These are phyloP conservation scores for Aphanomyces invadans DNA, from an alignment of 352 stramenopile genomes.

Conservation along the genomic window DNA sequence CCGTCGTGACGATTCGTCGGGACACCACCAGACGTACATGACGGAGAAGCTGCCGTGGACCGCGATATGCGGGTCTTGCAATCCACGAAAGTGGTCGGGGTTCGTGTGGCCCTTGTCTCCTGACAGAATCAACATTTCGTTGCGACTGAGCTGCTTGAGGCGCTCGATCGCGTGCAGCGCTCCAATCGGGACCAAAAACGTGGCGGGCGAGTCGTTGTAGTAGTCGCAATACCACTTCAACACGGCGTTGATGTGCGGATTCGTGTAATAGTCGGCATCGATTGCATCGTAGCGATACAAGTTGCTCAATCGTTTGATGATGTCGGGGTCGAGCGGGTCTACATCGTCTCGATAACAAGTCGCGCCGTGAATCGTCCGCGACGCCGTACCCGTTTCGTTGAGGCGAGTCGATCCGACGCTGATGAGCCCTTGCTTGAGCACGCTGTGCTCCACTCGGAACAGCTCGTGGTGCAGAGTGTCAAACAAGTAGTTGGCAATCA, in stretches of 20 bases:
- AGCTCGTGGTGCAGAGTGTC: conserved; percentile 90
- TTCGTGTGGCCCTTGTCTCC: conserved; percentile 93
- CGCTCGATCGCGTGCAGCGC: conserved; percentile 72
- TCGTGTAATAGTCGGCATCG: conserved; percentile 73
- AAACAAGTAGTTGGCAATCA: conserved; percentile 93
- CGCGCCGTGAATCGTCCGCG: not conserved
- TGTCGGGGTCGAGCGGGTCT: conserved; percentile 88
- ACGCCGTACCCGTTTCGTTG: conserved; percentile 33
- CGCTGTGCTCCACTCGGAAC: conserved; percentile 72
- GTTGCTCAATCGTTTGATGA: conserved; percentile 90
- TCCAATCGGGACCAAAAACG: conserved; percentile 87
- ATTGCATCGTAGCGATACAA: conserved; percentile 82
- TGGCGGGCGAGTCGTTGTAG: conserved; percentile 53
- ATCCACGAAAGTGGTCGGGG: conserved; percentile 84
- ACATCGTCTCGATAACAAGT: conserved; percentile 8
- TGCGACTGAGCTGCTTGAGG: conserved; percentile 46
- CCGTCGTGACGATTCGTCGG: conserved; percentile 1
- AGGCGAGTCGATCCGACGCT: conserved; percentile 70
- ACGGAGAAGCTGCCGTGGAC: conserved; percentile 93
- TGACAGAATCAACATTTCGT: conserved; percentile 76
- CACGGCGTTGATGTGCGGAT: conserved; percentile 83
- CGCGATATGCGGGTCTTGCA: conserved; percentile 91
- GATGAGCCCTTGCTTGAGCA: conserved; percentile 87
- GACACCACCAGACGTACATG: conserved; percentile 48
- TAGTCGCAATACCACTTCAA: conserved; percentile 88